Base-by-base conservation (phyloP, 805 yeast genomes). In the Candida namnaoensis region DNA sequence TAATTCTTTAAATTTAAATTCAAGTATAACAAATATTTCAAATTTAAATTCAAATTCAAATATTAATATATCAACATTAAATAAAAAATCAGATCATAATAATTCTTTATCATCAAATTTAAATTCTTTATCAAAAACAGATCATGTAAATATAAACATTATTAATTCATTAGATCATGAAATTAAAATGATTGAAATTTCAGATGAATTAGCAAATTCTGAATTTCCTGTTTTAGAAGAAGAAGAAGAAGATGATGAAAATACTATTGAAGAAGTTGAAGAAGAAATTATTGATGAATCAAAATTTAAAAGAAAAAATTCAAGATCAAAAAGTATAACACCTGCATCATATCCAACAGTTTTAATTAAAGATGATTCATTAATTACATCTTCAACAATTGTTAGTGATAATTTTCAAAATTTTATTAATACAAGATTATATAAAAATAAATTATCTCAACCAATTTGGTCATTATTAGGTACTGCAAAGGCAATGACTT, bases 401-500 rank as follows among this genome's bases (percentile, higher is more conserved):
- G 58, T 56, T 5, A 40, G 51, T 14, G 57, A 52, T 15, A 56
- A 56, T 38, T 56, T 56, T 36, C 51, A 53, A 33, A 46, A 45
- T 12, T 54, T 53, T 28, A 49, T 46, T 33, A 47, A 45, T 36
- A 37, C 49, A 11, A 30, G n/a, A 30, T 12, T 30, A 30, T 30
- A 30, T 13, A 30, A 30, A 12, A 30, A 30, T 30, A 43, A 47
- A 19, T 28, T 47, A 3, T 48, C 58, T 24, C 78, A 78, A 46
- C 80, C 80, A 3, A 44, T 76, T 4, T 76, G 82, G 82, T 61
- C 76, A 0, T 64, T 75, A 37, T 54, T 76, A 1, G 69, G 73
- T 25, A 76, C 79, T 1, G 58, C 72, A 10, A 69, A 68, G 48
- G 69, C 78, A 1, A 73, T 76, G 69, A 64, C 63, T 47, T 52